Conservation (phyloP, 2,329 filamentous ascomycete genomes). For the Aspergillus sp. region DNA sequence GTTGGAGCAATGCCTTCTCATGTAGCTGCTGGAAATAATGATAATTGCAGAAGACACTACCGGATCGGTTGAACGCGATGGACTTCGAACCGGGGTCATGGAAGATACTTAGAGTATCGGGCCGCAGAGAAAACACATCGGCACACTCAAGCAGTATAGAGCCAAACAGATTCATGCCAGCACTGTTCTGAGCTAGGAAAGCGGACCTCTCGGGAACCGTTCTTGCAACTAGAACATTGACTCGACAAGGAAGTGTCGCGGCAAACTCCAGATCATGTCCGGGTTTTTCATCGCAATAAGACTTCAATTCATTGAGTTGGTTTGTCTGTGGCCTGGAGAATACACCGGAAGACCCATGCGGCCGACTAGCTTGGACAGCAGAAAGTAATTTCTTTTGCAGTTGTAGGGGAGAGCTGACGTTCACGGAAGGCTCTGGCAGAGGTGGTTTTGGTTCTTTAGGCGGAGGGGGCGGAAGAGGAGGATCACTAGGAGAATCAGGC, state of each 20-base stretch:
- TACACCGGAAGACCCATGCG: constrained; percentile 71
- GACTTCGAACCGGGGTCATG: constrained; percentile 76
- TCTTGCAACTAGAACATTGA: constrained; percentile 71
- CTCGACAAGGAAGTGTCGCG: constrained; percentile 67
- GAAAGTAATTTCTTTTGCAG: constrained; percentile 60
- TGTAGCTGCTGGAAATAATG: constrained; percentile 83
- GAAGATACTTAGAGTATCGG: constrained; percentile 77
- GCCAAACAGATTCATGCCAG: constrained; percentile 68
- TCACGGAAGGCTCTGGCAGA: constrained; percentile 32
- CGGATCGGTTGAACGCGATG: constrained; percentile 88
- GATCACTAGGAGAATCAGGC: constrained; percentile 22
- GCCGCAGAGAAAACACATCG: constrained; percentile 69
- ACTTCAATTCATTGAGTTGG: constrained; percentile 75
- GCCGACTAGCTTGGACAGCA: constrained; percentile 74
- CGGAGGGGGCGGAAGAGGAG: constrained; percentile 45
- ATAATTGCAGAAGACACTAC: constrained; percentile 91
- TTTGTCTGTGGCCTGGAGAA: constrained; percentile 71
- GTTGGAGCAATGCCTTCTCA: constrained; percentile 47
- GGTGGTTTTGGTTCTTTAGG: constrained; percentile 32
- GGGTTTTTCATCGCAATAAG: constrained; percentile 79
- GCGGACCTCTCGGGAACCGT: constrained; percentile 50
- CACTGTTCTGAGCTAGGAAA: constrained; percentile 64
- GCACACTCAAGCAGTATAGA: constrained; percentile 67
- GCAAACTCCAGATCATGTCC: constrained; percentile 71
- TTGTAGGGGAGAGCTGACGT: constrained; percentile 40